These are phyloP conservation scores for Phalaenopsis equestris DNA, from an alignment of 106 monocot genomes.

Conservation along the genomic window DNA sequence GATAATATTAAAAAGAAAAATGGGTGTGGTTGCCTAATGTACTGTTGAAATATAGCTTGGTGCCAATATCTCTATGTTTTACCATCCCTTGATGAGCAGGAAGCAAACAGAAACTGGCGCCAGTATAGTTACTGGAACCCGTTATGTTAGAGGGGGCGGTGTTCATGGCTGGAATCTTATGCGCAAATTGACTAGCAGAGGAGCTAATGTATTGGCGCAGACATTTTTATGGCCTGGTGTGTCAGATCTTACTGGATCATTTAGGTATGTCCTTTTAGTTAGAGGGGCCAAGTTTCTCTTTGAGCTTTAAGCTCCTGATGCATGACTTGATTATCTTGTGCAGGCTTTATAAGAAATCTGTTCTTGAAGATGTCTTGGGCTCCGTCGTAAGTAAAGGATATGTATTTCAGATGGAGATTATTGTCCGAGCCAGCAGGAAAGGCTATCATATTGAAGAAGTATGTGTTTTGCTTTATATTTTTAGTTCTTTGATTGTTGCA, in stretches of 20 bases:
- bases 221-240: constrained; percentile 94
- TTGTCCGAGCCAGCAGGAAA: constrained; percentile 93
- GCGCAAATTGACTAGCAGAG: constrained; percentile 94
- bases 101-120: constrained; percentile 92
- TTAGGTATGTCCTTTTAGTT: constrained; percentile 39
- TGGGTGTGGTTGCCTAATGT: no score
- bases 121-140: constrained; percentile 90
- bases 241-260: constrained; percentile 97
- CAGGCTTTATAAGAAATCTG: constrained; percentile 73
- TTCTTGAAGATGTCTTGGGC: constrained; percentile 87
- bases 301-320: background rate
- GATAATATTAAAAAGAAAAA: background rate
- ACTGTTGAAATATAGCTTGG: no score
- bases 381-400: constrained; percentile 98
- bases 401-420: constrained; percentile 99
- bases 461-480: background rate
- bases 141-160: constrained; percentile 88
- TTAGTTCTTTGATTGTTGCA: background rate
- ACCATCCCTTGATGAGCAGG: constrained; percentile 25
- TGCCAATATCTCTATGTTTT: background rate
- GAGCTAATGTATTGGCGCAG: constrained; percentile 97
- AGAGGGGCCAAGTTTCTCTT: background rate
- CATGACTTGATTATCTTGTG: constrained; percentile 1
- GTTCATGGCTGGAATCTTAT: constrained; percentile 99
- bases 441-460: constrained; percentile 94